Percentiles rank a stretch among this genome's conserved stretches.
Conservation (phyloP, 106 monocot species). For the Alisma plantagoaquatica region DNA sequence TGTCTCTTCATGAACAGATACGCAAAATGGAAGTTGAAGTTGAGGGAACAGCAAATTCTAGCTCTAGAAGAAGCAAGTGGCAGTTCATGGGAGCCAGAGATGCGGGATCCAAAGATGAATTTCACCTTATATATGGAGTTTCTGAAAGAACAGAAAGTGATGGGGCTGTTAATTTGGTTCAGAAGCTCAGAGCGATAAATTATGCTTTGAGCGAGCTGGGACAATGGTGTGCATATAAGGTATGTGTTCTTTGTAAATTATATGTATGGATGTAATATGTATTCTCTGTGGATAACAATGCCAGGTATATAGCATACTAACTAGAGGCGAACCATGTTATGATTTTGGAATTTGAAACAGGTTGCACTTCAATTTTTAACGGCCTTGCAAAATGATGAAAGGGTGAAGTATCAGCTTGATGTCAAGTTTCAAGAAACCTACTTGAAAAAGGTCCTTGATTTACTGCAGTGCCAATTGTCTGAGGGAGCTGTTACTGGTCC, state of each 20-base stretch:
- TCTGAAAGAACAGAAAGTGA: slow-evolving; percentile 99
- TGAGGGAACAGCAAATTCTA: slow-evolving; percentile 74
- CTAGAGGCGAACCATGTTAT: not conserved
- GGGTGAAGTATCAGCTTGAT: slow-evolving; percentile 91
- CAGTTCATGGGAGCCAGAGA: slow-evolving; percentile 99
- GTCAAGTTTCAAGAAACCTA: slow-evolving; percentile 97
- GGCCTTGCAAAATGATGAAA: slow-evolving; percentile 95
- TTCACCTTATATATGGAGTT: slow-evolving; percentile 94
- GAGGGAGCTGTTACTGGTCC: slow-evolving; percentile 61
- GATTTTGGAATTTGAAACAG: slow-evolving; percentile 18
- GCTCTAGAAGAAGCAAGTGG: slow-evolving; percentile 94
- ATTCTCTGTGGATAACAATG: no score
- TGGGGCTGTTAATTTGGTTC: slow-evolving; percentile 93
- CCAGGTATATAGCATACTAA: no score
- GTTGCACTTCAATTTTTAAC: slow-evolving; percentile 92
- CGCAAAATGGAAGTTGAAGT: slow-evolving; percentile 81
- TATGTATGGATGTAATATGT: no score
- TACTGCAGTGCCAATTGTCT: slow-evolving; percentile 82
- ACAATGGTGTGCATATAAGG: slow-evolving; percentile 99
- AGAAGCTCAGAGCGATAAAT: slow-evolving; percentile 89
- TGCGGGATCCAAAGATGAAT: slow-evolving; percentile 92
- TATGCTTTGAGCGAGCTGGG: slow-evolving; percentile 96
- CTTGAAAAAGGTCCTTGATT: slow-evolving; percentile 67
- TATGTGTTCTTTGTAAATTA: slow-evolving; percentile 20
- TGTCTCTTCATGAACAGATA: slow-evolving; percentile 88